phyloP scores from a whole-genome alignment of 2,329 filamentous ascomycete species.

The Orbilia quercus region DNA sequence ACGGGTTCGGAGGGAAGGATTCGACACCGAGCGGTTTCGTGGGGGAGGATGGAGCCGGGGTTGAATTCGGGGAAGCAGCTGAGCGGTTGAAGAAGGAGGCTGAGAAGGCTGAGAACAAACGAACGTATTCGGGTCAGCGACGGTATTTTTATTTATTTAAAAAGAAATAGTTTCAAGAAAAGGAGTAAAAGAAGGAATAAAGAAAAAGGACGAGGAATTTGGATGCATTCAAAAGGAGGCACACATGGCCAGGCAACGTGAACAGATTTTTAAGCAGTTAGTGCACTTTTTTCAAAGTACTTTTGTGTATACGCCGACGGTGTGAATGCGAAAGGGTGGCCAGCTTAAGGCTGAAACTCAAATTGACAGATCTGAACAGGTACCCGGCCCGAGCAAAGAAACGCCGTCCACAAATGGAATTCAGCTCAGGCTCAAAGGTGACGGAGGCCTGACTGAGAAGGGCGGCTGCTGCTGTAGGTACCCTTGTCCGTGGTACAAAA shows the following conservation, averaged over 20 bases:
- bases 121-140: slow-evolving; percentile 24
- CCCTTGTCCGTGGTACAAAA: slow-evolving; percentile 21
- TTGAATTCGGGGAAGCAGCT: slow-evolving; percentile 56
- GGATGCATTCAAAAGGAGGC: slow-evolving; percentile 31
- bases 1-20: slow-evolving; percentile 55
- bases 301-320: slow-evolving; percentile 18
- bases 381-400: slow-evolving; percentile 19
- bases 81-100: slow-evolving; percentile 57
- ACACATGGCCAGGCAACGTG: slow-evolving; percentile 51
- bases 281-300: neutral
- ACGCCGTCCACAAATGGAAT: neutral
- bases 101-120: slow-evolving; percentile 39
- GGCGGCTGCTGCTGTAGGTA: slow-evolving; percentile 24
- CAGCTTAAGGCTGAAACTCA: slow-evolving; percentile 54
- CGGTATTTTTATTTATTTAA: slow-evolving; percentile 5
- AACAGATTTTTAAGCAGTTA: too few species aligned
- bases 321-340: neutral
- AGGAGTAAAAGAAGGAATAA: slow-evolving; percentile 5
- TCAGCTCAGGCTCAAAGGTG: slow-evolving; percentile 43
- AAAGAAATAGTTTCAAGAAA: slow-evolving; percentile 2
- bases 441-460: slow-evolving; percentile 6
- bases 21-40: slow-evolving; percentile 42
- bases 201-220: slow-evolving; percentile 9
- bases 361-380: slow-evolving; percentile 31
- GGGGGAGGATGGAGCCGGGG: slow-evolving; percentile 34